Evolutionary conservation across 257 asterid genomes (phyloP).

Genomic region (Dorcoceras hygrometricum): DNA sequence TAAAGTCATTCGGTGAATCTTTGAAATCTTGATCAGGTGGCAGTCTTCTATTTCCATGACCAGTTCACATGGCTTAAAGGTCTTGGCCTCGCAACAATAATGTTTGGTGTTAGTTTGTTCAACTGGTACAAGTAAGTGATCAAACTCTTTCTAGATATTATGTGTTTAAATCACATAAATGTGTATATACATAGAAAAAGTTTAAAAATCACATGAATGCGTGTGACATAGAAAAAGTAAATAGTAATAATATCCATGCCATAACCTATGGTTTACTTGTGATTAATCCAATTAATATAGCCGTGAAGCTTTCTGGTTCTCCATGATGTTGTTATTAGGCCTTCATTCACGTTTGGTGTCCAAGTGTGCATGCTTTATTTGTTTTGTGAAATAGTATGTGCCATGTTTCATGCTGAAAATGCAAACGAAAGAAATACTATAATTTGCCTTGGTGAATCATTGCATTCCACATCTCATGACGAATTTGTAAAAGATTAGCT

Average conservation of each 20-base stretch:
- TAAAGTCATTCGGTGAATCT: constrained; percentile 21
- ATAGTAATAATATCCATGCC: no score
- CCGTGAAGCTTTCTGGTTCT: background rate
- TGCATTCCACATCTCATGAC: background rate
- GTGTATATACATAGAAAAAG: background rate
- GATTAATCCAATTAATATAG: background rate
- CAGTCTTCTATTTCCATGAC: constrained; percentile 93
- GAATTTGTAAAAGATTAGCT: background rate
- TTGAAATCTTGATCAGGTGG: constrained; percentile 57
- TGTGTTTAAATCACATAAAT: no score
- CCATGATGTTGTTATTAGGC: background rate
- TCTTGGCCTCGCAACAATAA: constrained; percentile 68
- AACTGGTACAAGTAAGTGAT: constrained; percentile 98
- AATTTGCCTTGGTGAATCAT: background rate
- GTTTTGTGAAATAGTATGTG: background rate
- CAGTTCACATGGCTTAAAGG: constrained; percentile 89
- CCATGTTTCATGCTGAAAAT: background rate
- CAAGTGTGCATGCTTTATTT: background rate
- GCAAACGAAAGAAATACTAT: background rate
- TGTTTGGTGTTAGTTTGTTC: constrained; percentile 89
- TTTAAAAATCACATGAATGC: background rate
- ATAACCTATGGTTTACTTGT: background rate
- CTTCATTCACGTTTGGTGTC: background rate
- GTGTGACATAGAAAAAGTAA: background rate
- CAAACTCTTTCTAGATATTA: constrained; percentile 4